Evolutionary conservation across 306 rosid genomes (phyloP), one percentile per base, ranked within the genome.

Genomic region (Hippophae tibetana): DNA sequence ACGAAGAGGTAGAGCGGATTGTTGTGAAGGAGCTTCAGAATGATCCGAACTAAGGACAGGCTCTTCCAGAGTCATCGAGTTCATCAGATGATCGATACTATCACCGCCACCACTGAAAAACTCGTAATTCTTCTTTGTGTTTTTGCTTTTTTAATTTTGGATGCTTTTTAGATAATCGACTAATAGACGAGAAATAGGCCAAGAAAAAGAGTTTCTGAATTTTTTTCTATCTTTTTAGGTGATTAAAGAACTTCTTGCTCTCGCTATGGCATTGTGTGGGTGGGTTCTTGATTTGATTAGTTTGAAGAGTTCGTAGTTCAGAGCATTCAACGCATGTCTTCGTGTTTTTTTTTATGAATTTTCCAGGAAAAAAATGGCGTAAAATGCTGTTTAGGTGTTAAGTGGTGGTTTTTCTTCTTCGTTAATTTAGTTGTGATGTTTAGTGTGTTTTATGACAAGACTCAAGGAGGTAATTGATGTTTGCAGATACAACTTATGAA

Each of bases 1-100:
- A 92, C 72, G 99, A 92, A 86, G 96, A 92, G 66, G 99, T 85
- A 13, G 99, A 88, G 84, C 79, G 98, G 45, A 70, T 83, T 57
- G 77, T 83, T 54, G 96, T 88, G 77, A 88, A 85, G 81, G 96
- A 92, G 59, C 89, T 92, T 6, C 96, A 88, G 79, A 85, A 76
- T 65, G 96, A 81, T 12, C 93, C 93, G 0, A 13, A 67, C 63
- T 79, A 83, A 77, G 74, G 96, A 87, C 50, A 93, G 98, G 31
- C 72, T 92, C 82, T 75, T 69, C 52, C 96, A 84, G 84, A 86
- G 95, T 57, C 99, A 92, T 79, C 95, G 96, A 0, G 93, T 85
- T 45, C 82, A 84, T 6, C 76, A 69, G 70, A 78, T 87, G 96
- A 92, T 87, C 13, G 96, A 85, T n/a, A 74, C 83, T 59, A 76